Evolutionary conservation across 139 green algal genomes (phyloP).

Genomic region (Tetradesmus obliquus): DNA sequence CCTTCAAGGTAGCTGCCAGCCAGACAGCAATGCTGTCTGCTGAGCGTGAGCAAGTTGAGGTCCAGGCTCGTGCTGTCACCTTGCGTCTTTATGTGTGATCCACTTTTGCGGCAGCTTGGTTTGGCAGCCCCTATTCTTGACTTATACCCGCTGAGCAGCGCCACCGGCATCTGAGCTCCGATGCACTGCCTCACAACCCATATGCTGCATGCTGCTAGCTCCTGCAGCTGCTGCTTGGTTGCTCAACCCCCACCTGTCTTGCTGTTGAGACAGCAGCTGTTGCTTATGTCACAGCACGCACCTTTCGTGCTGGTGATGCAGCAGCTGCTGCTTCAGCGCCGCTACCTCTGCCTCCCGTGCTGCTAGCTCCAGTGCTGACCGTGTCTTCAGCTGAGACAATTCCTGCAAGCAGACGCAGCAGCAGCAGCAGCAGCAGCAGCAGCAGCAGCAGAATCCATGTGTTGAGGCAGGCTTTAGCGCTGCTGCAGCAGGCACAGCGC

Average conservation of each 20-base stretch:
- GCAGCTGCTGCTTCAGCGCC: constrained; percentile 47
- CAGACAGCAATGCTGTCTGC: background rate
- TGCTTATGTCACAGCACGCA: background rate
- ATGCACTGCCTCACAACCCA: background rate
- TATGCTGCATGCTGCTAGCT: background rate
- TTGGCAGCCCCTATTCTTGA: background rate
- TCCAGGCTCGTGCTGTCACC: background rate
- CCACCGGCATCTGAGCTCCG: no score
- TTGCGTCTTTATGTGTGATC: background rate
- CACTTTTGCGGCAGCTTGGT: background rate
- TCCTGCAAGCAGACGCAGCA: constrained; percentile 26
- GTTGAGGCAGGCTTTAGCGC: background rate
- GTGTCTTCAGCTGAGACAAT: constrained; percentile 44
- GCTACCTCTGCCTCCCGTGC: constrained; percentile 46
- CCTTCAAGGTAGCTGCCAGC: background rate
- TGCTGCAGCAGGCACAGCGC: background rate
- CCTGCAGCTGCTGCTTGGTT: background rate
- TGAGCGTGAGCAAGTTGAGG: background rate
- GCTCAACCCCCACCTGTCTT: constrained; percentile 18
- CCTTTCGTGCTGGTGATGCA: constrained; percentile 35
- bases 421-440: background rate
- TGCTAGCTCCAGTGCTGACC: constrained; percentile 54
- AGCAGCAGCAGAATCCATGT: constrained; percentile 43
- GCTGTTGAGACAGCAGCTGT: constrained; percentile 46
- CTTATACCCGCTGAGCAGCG: background rate